phyloP scores from a whole-genome alignment of 164 flowering plant species.

The Aristolochia fimbriata region DNA sequence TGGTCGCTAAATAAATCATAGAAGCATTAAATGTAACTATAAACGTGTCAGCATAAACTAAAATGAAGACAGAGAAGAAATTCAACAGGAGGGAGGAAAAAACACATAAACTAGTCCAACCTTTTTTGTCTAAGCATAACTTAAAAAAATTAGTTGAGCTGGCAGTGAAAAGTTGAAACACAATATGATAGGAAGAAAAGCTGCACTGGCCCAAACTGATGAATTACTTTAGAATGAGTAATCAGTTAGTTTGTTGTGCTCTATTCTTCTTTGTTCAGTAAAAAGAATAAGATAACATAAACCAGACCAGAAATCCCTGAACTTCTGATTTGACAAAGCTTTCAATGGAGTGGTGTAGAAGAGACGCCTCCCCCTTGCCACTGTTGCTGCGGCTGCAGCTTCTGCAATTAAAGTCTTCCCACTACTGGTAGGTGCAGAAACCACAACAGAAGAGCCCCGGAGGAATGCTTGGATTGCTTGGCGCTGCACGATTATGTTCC shows the following conservation, averaged over 20 bases:
- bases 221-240: no score
- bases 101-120: no score
- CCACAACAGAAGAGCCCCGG: constrained; percentile 87
- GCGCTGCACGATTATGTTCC: constrained; percentile 30
- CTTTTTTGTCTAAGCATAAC: no score
- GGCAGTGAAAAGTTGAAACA: no score
- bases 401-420: constrained; percentile 98
- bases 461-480: constrained; percentile 76
- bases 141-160: no score
- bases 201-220: no score
- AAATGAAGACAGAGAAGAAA: no score
- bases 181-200: no score
- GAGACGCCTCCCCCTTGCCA: constrained; percentile 66
- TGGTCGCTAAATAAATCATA: neutral
- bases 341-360: constrained; percentile 94
- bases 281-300: neutral
- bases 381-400: constrained; percentile 83
- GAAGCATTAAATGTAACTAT: neutral
- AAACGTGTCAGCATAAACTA: no score
- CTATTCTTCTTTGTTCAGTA: no score
- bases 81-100: no score
- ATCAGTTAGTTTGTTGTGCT: no score
- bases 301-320: constrained; percentile 70
- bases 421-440: constrained; percentile 96
- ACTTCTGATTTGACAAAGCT: constrained; percentile 94